phyloP scores from a whole-genome alignment of 2,329 filamentous ascomycete species.

The Epichloe sibirici region DNA sequence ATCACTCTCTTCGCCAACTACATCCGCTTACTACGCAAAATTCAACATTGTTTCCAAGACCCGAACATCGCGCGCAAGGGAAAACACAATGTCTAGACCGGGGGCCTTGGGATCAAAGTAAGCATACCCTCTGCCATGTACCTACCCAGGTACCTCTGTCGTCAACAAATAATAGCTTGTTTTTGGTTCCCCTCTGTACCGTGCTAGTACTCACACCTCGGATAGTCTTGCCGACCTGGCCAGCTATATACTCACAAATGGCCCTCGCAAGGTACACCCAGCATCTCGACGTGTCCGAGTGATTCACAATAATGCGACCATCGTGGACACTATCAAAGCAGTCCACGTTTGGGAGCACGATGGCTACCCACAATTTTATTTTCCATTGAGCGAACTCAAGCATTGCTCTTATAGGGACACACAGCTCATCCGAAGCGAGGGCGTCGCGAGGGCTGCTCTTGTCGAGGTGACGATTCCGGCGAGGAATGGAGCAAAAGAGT shows the following conservation, averaged over 20 bases:
- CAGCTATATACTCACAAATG: conserved; percentile 14
- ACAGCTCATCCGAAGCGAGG: conserved; percentile 14
- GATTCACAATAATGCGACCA: conserved; percentile 18
- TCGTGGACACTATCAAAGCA: conserved; percentile 26
- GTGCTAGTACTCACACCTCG: background rate
- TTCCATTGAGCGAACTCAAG: conserved; percentile 20
- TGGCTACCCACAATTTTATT: conserved; percentile 34
- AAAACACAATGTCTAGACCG: conserved; percentile 5
- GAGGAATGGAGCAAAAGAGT: conserved; percentile 12
- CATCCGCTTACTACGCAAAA: background rate
- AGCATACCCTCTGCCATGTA: background rate
- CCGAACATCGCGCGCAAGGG: background rate
- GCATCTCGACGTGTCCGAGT: conserved; percentile 22
- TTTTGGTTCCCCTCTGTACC: background rate
- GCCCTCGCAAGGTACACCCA: conserved; percentile 13
- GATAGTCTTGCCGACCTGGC: conserved; percentile 18
- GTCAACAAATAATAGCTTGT: background rate
- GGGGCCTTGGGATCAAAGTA: conserved; percentile 8
- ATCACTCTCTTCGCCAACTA: background rate
- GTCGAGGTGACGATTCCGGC: conserved; percentile 19
- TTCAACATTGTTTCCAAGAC: background rate
- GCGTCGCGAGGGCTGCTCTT: conserved; percentile 15
- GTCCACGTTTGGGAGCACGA: conserved; percentile 33
- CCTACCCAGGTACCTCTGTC: background rate
- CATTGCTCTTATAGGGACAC: conserved; percentile 17